Base-by-base conservation (phyloP, 106 monocot genomes). In the Hemerocallis citrina region DNA sequence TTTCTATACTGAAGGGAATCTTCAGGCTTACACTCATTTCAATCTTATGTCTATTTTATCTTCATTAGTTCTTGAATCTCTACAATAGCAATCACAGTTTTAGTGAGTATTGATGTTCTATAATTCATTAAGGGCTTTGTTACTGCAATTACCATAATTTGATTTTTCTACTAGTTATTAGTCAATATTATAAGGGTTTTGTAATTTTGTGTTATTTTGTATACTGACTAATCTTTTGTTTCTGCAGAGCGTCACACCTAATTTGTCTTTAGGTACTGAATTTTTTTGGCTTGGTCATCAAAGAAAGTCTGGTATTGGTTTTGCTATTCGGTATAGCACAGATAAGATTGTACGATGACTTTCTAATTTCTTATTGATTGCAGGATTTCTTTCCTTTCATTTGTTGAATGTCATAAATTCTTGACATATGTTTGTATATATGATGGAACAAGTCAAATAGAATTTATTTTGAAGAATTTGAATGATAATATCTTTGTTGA, bases 211-310 rank as follows among this genome's bases (percentile, higher is more conserved):
- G 32, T 67, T 4, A 22, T 60, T 9, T 39, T 31, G 54, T 9
- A 52, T 34, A 5, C 32, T 54, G 11, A 35, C 19, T 22, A 35
- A 34, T 21, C n/a, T 44, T 63, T 37, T 55, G 12, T 46, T 36
- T 56, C 33, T 72, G 69, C 81, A 98, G 92, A 99, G 92, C 67
- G 75, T 99, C 21, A 74, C 98, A 34, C 98, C 92, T 47, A 29
- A 88, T 64, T 39, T 99, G 34, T 85, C 92, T 51, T 34, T 99
- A 42, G 92, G 98, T 2, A 77, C 70, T 61, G 92, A 99, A 74
- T 61, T 92, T 7, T 92, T 99, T 67, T 92, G 98, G 98, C 88
- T 92, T 34, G 92, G 92, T 52, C 98, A 92, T 22, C 98, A 99
- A 58, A 80, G 92, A 50, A 99, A 99, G 42, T 99, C 98, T 37